Conservation (phyloP, 192 early-diverging fungal genomes). For the Ramicandelaber brevisporus region DNA sequence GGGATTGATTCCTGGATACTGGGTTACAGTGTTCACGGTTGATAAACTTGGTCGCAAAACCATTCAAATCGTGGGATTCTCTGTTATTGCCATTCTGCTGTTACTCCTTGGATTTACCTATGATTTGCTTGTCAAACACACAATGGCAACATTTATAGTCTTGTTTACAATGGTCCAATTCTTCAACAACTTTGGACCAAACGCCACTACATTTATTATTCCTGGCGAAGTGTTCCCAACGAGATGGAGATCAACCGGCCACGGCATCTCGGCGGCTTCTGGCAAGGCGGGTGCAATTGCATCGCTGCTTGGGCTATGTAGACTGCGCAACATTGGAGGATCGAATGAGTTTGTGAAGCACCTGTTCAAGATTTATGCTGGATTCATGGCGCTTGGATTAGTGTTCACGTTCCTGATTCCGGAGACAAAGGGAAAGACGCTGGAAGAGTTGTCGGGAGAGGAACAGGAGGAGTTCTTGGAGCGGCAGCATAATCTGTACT, state of each 20-base stretch:
- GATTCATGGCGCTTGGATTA: slow-evolving; percentile 40
- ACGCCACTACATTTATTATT: slow-evolving; percentile 63
- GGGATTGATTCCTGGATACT: slow-evolving; percentile 80
- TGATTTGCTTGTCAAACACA: slow-evolving; percentile 23
- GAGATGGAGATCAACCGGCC: slow-evolving; percentile 45
- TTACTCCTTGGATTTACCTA: slow-evolving; percentile 43
- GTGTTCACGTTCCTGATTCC: slow-evolving; percentile 8
- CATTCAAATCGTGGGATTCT: slow-evolving; percentile 77
- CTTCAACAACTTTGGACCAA: slow-evolving; percentile 92
- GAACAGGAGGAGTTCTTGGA: too few relatives aligned
- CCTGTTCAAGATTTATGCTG: slow-evolving; percentile 33
- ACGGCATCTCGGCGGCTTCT: slow-evolving; percentile 51
- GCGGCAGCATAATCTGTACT: too few relatives aligned
- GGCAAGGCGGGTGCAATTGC: slow-evolving; percentile 53
- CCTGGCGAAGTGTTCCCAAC: slow-evolving; percentile 59
- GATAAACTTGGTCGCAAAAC: slow-evolving; percentile 67
- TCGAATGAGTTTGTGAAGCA: slow-evolving; percentile 23
- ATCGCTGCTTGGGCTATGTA: slow-evolving; percentile 36
- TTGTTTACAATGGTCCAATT: slow-evolving; percentile 32
- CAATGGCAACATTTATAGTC: slow-evolving; percentile 26
- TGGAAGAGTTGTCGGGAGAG: slow-evolving; percentile 7
- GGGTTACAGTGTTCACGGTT: slow-evolving; percentile 66
- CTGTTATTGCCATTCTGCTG: slow-evolving; percentile 45
- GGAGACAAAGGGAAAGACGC: slow-evolving; percentile 8
- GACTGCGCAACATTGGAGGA: slow-evolving; percentile 39